Percentiles rank a stretch among this genome's conserved stretches.
phyloP scores from a whole-genome alignment of 1,284 basidiomycete species.

The Ustilago loliicola region DNA sequence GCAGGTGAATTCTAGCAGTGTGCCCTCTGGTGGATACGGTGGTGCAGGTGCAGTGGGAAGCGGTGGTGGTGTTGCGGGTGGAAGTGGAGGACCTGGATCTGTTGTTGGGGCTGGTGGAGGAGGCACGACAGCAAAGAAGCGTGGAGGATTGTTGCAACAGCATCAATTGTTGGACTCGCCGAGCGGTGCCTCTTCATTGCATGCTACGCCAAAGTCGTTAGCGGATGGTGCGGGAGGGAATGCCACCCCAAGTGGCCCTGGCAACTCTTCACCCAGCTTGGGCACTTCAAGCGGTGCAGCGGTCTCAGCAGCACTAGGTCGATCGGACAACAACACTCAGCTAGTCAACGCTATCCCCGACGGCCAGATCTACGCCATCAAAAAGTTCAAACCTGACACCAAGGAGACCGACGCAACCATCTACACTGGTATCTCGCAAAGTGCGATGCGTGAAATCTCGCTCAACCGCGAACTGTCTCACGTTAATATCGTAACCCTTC shows the following conservation, averaged over 20 bases:
- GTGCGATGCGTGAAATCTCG: conserved; percentile 96
- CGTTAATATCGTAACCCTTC: conserved; percentile 89
- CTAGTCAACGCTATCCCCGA: conserved; percentile 15
- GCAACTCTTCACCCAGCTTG: conserved; percentile 29
- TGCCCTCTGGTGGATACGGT: neutral
- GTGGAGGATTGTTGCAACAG: conserved; percentile 30
- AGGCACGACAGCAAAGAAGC: conserved; percentile 20
- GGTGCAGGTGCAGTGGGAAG: neutral
- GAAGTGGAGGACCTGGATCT: neutral
- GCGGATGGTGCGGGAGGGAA: conserved; percentile 12
- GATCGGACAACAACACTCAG: conserved; percentile 6
- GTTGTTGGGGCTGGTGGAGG: neutral
- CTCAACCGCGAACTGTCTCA: conserved; percentile 94
- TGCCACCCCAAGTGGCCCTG: conserved; percentile 14
- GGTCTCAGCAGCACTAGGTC: neutral
- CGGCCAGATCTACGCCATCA: conserved; percentile 82
- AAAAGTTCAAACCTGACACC: conserved; percentile 97
- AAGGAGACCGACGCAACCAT: conserved; percentile 76
- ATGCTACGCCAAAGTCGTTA: conserved; percentile 32
- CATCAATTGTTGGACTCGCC: conserved; percentile 33
- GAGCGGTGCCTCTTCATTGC: conserved; percentile 25
- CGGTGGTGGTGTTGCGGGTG: neutral
- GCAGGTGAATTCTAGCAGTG: neutral
- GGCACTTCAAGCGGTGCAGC: conserved; percentile 10
- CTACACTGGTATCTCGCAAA: conserved; percentile 97